These are phyloP conservation scores for Xanthoparmelia taractica DNA, from an alignment of 495 filamentous ascomycete genomes.

Conservation along the genomic window DNA sequence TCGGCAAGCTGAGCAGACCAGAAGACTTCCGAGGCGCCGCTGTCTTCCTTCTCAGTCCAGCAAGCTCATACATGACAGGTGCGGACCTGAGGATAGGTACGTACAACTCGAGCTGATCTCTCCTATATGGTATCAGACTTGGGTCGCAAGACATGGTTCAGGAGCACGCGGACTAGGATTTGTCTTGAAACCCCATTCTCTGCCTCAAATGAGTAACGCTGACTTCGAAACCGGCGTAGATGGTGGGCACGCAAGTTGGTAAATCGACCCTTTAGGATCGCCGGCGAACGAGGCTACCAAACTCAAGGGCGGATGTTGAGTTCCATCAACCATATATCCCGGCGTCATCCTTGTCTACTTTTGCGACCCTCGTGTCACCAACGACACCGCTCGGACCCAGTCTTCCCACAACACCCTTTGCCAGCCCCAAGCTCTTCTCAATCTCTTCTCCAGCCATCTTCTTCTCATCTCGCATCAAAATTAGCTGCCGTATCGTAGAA, in stretches of 20 bases:
- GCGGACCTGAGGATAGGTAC: constrained; percentile 59
- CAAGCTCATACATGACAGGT: constrained; percentile 81
- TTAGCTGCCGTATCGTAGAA: constrained; percentile 49
- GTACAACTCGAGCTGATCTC: too few relatives aligned
- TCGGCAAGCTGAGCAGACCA: constrained; percentile 68
- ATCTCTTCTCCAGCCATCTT: constrained; percentile 45
- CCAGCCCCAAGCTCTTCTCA: constrained; percentile 52
- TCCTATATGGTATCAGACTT: too few relatives aligned
- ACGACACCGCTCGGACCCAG: constrained; percentile 49
- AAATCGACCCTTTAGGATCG: constrained; percentile 19
- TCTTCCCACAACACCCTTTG: constrained; percentile 47
- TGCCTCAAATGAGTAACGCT: too few relatives aligned
- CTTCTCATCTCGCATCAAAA: constrained; percentile 52
- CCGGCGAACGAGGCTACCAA: background rate
- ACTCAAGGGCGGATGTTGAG: constrained; percentile 4
- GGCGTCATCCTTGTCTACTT: constrained; percentile 29
- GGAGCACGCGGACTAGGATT: too few relatives aligned
- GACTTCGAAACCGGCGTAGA: constrained; percentile 32
- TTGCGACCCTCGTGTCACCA: constrained; percentile 31
- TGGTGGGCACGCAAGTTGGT: constrained; percentile 78
- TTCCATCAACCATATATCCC: constrained; percentile 28
- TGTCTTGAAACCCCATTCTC: too few relatives aligned
- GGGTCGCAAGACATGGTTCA: too few relatives aligned
- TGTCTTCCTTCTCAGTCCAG: constrained; percentile 80
- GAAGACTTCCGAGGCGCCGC: constrained; percentile 74